Evolutionary conservation across 2,329 filamentous ascomycete species (phyloP), one percentile per base, ranked within the genome.

Genomic region (Juglanconis oblonga): DNA sequence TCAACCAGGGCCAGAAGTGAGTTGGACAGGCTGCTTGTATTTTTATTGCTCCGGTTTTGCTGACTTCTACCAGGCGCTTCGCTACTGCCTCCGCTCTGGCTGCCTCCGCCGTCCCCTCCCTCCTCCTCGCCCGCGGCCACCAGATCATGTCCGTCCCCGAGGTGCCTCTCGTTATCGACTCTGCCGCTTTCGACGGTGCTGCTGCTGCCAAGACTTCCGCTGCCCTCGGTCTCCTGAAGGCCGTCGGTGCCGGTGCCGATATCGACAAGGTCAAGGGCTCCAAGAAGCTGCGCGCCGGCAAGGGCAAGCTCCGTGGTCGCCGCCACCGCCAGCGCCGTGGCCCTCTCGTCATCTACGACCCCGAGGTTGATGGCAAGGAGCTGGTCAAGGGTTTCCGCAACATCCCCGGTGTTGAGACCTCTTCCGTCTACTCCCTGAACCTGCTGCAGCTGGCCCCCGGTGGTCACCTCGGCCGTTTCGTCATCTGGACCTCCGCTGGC

Each of bases 361-460:
- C 93, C 71, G 91, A 93, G 79, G 86, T 89, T 74, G 96, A 99
- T 77, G 93, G 95, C 82, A 96, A 93, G 84, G 90, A 96, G 77
- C 87, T 99, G 70, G 85, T 94, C 77, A 87, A 85, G 75, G 94
- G 92, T 73, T 97, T 97, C 91, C 93, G 95, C 86, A 99, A 99
- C 89, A 90, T 99, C 75, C 87, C 95, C 74, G 95, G 95, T 83
- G 93, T 98, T 70, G 95, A 99, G 90, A 97, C 92, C 69, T 93
- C 86, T 75, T 89, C 93, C 70, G 93, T 97, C 79, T 93, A 89
- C 82, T 84, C 92, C 68, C 87, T 99, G 74, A 97, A 98, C 88
- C 93, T 98, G 74, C 92, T 99, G 78, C 95, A 99, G 87, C 92
- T 99, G 77, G 95, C 95, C 69, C 95, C 95, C 71, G 95, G 95